Base-by-base conservation (phyloP, 805 yeast species). In the Candida jianshihensis region DNA sequence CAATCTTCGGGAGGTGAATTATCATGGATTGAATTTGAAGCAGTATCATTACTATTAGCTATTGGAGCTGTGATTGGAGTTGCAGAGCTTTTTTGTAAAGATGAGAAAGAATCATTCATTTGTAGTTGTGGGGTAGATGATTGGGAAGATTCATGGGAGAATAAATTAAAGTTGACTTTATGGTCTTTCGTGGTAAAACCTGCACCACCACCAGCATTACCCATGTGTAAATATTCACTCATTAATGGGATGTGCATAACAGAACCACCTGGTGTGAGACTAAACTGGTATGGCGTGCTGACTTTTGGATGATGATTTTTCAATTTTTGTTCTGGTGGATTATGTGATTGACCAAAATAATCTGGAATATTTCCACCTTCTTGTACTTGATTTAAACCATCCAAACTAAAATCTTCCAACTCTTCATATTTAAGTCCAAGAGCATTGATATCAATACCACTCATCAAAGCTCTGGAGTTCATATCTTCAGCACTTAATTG, bases 401-500 rank as follows among this genome's bases (percentile, higher is more conserved):
- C 49, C 19, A 46, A 32, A 12, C 39, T 37, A 31, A 46, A 40
- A 10, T 47, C 50, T 24, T 51, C 51, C 17, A 38, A 32, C 8
- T 49, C 53, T 29, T 49, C 53, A 27, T 49, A 47, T 24, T 49
- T 65, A 49, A 43, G 55, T 55, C 63, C 69, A 14, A 63, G 40
- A 1, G 63, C 55, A 34, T 52, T 47, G 11, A 64, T 43, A 40
- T 69, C 73, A 31, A 65, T 49, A 8, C 68, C 65, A 21, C 61
- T 51, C 43, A 55, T 43, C 10, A 56, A 35, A 4, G 61, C 61
- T 48, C 52, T 33, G 46, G 51, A 26, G 36, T 60, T 56, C 17
- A 68, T 44, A 25, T 72, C 74, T 15, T 63, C 61, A 2, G 81
- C 78, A 11, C 66, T 50, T 31, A 77, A 50, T 55, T 86, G 95